Evolutionary conservation across 2,329 filamentous ascomycete genomes (phyloP).

Genomic region (Colletotrichum aenigma): DNA sequence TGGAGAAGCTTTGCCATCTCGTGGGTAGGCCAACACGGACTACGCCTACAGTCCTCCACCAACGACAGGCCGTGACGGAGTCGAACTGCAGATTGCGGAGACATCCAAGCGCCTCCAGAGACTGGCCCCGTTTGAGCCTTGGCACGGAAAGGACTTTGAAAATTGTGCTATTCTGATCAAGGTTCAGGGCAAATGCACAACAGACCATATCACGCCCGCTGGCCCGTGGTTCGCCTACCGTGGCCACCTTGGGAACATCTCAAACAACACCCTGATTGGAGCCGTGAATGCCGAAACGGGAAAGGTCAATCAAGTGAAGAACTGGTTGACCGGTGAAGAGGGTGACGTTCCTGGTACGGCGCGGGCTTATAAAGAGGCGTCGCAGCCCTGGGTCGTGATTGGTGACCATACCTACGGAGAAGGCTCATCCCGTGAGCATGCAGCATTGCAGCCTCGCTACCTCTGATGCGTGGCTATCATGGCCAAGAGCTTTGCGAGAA

Average conservation of each 20-base stretch:
- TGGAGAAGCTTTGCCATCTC: conserved; percentile 67
- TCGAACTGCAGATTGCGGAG: conserved; percentile 71
- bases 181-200: conserved; percentile 77
- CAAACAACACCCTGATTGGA: conserved; percentile 73
- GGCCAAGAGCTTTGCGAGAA: conserved; percentile 81
- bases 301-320: conserved; percentile 69
- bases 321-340: conserved; percentile 51
- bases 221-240: conserved; percentile 81
- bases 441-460: conserved; percentile 83
- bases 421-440: conserved; percentile 83
- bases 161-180: conserved; percentile 78
- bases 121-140: conserved; percentile 69
- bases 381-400: conserved; percentile 28
- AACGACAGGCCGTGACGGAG: conserved; percentile 28
- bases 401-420: conserved; percentile 72
- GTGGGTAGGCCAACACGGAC: background rate
- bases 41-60: conserved; percentile 66
- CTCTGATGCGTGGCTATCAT: conserved; percentile 84
- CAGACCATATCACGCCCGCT: conserved; percentile 80
- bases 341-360: conserved; percentile 75
- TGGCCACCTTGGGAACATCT: conserved; percentile 81
- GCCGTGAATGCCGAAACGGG: conserved; percentile 34
- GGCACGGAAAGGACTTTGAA: conserved; percentile 72
- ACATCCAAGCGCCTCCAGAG: conserved; percentile 76
- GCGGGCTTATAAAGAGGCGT: conserved; percentile 70